A percentile compares a stretch with the other conserved stretches of the same genome.
Conservation (phyloP, 768 basidiomycete species). For the Pleurotus citrinopileatus region DNA sequence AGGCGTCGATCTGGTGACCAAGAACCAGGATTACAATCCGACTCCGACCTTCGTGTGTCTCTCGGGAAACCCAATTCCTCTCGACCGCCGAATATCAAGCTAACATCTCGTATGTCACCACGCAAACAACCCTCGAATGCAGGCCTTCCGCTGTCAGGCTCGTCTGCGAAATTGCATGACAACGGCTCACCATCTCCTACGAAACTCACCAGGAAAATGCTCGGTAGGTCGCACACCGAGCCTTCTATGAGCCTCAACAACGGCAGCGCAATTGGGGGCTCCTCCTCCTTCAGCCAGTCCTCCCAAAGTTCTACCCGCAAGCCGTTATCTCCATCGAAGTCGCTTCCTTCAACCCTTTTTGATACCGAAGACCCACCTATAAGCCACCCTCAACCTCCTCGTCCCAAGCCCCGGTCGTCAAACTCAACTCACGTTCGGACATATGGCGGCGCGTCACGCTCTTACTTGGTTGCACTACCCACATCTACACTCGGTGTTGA, state of each 20-base stretch:
- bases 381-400: conserved; percentile 17
- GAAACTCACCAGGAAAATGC: conserved; percentile 68
- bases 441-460: conserved; percentile 77
- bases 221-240: conserved; percentile 65
- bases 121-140: not conserved
- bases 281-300: conserved; percentile 12
- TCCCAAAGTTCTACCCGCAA: conserved; percentile 12
- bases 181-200: conserved; percentile 26
- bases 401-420: conserved; percentile 23
- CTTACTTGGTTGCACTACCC: conserved; percentile 69
- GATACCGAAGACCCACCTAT: conserved; percentile 15
- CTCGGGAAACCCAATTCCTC: not conserved
- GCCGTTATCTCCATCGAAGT: conserved; percentile 4
- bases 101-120: not conserved
- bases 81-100: not conserved
- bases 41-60: not conserved
- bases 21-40: not conserved
- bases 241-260: conserved; percentile 36
- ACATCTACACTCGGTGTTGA: conserved; percentile 28
- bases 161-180: conserved; percentile 12
- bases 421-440: conserved; percentile 48
- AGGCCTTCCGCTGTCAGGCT: not conserved
- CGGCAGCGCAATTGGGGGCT: not conserved
- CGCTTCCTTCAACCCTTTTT: conserved; percentile 22
- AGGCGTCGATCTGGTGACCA: not conserved